Percentiles rank a stretch among this genome's conserved stretches.
These are phyloP conservation scores for Coprinopsis cinerea DNA, from an alignment of 768 basidiomycete genomes.

Conservation along the genomic window DNA sequence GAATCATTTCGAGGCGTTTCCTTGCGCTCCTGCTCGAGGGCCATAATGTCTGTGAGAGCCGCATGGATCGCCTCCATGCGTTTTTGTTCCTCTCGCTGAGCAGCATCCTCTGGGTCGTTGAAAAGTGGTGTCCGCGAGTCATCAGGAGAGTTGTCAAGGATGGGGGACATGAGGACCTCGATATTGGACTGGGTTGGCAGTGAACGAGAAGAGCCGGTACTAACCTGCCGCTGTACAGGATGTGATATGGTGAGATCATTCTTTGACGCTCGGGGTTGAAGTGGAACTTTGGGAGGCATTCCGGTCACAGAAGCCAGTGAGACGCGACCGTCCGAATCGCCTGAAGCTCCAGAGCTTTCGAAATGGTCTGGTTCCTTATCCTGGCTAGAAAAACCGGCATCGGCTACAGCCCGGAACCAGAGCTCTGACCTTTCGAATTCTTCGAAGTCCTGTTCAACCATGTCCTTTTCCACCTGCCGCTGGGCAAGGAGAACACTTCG, in stretches of 20 bases:
- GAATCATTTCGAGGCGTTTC: conserved; percentile 6
- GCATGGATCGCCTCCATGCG: conserved; percentile 96
- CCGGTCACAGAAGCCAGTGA: conserved; percentile 11
- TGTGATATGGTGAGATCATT: neutral
- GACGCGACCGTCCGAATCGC: too few relatives aligned
- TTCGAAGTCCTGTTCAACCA: conserved; percentile 91
- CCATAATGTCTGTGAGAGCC: conserved; percentile 93
- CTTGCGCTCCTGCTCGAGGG: conserved; percentile 52
- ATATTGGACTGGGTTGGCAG: conserved; percentile 46
- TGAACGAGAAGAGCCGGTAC: conserved; percentile 35
- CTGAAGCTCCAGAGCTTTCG: too few relatives aligned
- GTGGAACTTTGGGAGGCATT: conserved; percentile 11
- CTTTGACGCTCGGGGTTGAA: conserved; percentile 12
- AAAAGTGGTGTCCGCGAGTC: conserved; percentile 72
- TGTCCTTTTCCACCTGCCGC: conserved; percentile 75
- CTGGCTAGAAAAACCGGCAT: conserved; percentile 41
- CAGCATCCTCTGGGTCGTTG: conserved; percentile 70
- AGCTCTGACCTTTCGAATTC: conserved; percentile 85
- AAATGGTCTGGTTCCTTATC: conserved; percentile 20
- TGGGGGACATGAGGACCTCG: conserved; percentile 78
- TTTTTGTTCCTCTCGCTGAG: conserved; percentile 66
- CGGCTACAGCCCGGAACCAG: conserved; percentile 85
- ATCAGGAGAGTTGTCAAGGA: conserved; percentile 40
- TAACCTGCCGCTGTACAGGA: conserved; percentile 33
- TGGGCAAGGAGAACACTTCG: conserved; percentile 81